Percentiles rank a stretch among this genome's conserved stretches.
Evolutionary conservation across 768 basidiomycete species (phyloP).

Genomic region (Tylopilus rubrobrunneus): DNA sequence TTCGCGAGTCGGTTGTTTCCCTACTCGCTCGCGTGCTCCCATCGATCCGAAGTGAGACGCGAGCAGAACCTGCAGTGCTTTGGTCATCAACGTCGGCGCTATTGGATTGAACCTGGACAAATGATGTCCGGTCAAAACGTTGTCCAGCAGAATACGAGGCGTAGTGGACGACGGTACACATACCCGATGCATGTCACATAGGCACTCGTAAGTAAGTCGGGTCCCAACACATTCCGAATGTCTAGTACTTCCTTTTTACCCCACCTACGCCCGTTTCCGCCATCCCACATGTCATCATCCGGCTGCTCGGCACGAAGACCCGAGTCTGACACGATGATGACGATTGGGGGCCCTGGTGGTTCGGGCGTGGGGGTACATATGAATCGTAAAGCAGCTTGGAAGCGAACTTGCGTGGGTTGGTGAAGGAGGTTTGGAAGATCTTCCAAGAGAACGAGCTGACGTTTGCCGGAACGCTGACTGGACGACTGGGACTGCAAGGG

Average conservation of each 20-base stretch:
- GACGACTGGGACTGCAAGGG: conserved; percentile 3
- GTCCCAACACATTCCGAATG: conserved; percentile 66
- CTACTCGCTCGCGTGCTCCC: conserved; percentile 3
- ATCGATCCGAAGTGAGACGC: conserved; percentile 42
- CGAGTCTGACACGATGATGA: conserved; percentile 81
- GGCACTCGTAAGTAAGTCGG: conserved; percentile 62
- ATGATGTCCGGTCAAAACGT: conserved; percentile 1
- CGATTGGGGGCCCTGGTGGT: conserved; percentile 51
- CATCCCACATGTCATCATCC: conserved; percentile 47
- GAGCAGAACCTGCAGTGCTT: conserved; percentile 66
- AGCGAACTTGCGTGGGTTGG: conserved; percentile 58
- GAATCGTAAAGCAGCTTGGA: conserved; percentile 64
- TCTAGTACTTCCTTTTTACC: conserved; percentile 57
- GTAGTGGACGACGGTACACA: conserved; percentile 19
- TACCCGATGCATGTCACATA: conserved; percentile 81
- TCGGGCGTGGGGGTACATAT: conserved; percentile 38
- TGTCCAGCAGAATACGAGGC: background rate
- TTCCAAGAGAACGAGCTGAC: conserved; percentile 75
- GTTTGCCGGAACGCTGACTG: conserved; percentile 23
- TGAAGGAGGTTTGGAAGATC: conserved; percentile 91
- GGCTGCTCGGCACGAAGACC: conserved; percentile 67
- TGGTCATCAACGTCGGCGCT: conserved; percentile 78
- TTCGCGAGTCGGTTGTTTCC: conserved; percentile 53
- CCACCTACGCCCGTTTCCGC: conserved; percentile 40
- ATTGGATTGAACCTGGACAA: conserved; percentile 82